Base-by-base conservation (phyloP, 306 rosid genomes). In the Sicyos edulis region DNA sequence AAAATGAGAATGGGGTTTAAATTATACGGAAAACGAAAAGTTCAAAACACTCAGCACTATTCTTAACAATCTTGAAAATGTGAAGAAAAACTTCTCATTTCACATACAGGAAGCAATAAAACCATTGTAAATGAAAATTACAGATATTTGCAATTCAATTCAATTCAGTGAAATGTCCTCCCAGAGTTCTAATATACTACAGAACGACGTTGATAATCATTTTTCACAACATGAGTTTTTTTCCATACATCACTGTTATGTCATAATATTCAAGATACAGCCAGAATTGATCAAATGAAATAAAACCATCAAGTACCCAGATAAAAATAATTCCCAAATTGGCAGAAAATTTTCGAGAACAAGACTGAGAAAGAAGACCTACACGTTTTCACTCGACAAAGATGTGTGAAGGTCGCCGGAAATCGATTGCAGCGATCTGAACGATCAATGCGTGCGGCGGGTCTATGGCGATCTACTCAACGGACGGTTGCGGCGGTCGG, bases 11-110 rank as follows among this genome's bases (percentile, higher is more conserved):
- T 52, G 44, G 19, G 71, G 17, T 22, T 16, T 37, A 40, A 64
- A 24, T 44, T 65, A 44, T 19, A 2, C 7, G 52, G 5, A 70
- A 76, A 64, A 37, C 14, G 5, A 20, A 73, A 72, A 59, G 55
- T 20, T 12, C 64, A 75, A 75, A 54, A 76, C 71, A 60, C 22
- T 22, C 20, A 47, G 10, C 40, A 45, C 55, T 67, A 21, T 40
- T 44, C 37, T 11, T 42, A 11, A 44, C 29, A 19, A 11, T 65
- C 42, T 67, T 47, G 14, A 8, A 15, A 65, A 9, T 45, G 4
- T 13, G 17, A 21, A 66, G 54, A 53, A 66, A 19, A 20, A 40
- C 32, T 17, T 64, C 15, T 44, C 15, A 52, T 40, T 64, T 17
- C 53, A 40, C 17, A 40, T 17, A 17, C 40, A 66, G 55, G 51